phyloP scores from a whole-genome alignment of 228 moss, liverwort and hornwort genomes.

The Sphagnum magellanicum region DNA sequence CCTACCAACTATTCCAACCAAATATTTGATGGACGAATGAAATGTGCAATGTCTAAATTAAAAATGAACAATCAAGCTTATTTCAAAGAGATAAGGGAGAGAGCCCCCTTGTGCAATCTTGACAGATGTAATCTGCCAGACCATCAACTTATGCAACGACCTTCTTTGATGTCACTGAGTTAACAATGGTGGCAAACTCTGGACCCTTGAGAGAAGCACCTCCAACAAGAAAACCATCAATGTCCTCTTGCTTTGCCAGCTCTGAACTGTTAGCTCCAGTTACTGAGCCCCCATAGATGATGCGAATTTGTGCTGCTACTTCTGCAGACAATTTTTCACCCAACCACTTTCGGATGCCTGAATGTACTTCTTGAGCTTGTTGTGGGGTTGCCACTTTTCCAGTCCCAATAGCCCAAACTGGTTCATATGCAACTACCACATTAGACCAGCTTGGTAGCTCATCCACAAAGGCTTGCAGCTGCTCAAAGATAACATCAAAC shows the following conservation, averaged over 20 bases:
- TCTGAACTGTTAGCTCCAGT: conserved; percentile 85
- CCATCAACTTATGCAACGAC: conserved; percentile 50
- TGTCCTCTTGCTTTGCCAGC: conserved; percentile 82
- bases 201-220: conserved; percentile 90
- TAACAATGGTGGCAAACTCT: conserved; percentile 86
- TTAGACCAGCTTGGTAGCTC: conserved; percentile 71
- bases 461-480: conserved; percentile 75
- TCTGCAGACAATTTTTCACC: conserved; percentile 71
- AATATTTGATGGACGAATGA: no score
- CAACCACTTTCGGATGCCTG: conserved; percentile 76
- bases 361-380: conserved; percentile 95
- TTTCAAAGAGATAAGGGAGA: no score
- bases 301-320: conserved; percentile 59
- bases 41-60: no score
- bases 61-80: no score
- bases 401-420: conserved; percentile 99
- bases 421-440: conserved; percentile 93
- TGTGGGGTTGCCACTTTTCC: conserved; percentile 86
- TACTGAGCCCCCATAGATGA: conserved; percentile 93
- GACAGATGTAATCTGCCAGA: no score
- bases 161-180: conserved; percentile 94
- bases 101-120: no score
- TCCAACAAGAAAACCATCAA: conserved; percentile 96
- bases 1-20: no score
- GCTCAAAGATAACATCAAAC: conserved; percentile 64